These are phyloP conservation scores for Venturia carpophila DNA, from an alignment of 2,329 filamentous ascomycete species.

Conservation along the genomic window DNA sequence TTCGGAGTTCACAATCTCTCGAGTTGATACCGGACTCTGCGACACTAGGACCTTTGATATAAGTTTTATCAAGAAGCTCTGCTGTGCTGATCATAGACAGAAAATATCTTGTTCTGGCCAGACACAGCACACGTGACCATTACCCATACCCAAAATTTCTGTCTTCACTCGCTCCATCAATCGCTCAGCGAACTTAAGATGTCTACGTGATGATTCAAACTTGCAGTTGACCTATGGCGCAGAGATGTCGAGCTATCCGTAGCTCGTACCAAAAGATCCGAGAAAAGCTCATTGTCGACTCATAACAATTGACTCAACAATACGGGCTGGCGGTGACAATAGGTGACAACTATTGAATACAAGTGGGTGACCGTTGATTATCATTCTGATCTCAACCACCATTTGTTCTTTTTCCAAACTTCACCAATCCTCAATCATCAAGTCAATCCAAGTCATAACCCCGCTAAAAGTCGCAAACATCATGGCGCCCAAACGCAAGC, in stretches of 20 bases:
- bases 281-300: not conserved
- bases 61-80: too few species aligned
- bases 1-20: too few species aligned
- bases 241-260: not conserved
- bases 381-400: not conserved
- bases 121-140: not conserved
- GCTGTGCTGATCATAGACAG: too few species aligned
- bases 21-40: too few species aligned
- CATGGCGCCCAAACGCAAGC: conserved; percentile 12
- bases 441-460: not conserved
- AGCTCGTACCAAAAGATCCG: not conserved
- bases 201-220: not conserved
- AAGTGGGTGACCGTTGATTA: conserved; percentile 1
- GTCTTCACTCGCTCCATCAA: not conserved
- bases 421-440: not conserved
- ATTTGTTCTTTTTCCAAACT: not conserved
- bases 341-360: not conserved
- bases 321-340: not conserved
- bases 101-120: too few species aligned
- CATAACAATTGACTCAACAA: conserved; percentile 3
- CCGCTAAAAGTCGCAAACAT: not conserved
- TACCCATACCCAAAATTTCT: not conserved
- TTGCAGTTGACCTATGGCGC: conserved; percentile 2
- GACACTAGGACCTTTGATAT: too few species aligned
- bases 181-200: not conserved